Evolutionary conservation across 73 alveolate genomes (phyloP).

Genomic region (Paramecium caudatum): DNA sequence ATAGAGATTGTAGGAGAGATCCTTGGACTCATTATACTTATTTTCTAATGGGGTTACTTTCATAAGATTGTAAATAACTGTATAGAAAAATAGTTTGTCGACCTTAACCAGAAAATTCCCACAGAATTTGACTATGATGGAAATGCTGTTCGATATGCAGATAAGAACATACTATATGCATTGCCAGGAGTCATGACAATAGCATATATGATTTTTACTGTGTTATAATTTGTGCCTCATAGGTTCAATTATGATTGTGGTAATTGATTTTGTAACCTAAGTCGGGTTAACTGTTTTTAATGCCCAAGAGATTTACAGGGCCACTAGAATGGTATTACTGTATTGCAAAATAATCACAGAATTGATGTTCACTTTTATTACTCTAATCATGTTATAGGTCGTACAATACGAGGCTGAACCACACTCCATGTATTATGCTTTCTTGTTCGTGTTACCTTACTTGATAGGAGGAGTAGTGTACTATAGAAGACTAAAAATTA

Average conservation of each 20-base stretch:
- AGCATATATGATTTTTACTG: slow-evolving; percentile 26
- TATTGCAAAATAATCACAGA: slow-evolving; percentile 44
- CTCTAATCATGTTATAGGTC: slow-evolving; percentile 27
- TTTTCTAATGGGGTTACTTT: slow-evolving; percentile 57
- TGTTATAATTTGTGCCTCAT: slow-evolving; percentile 57
- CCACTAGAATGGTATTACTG: slow-evolving; percentile 21
- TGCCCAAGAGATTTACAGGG: slow-evolving; percentile 36
- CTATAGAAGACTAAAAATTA: slow-evolving; percentile 6
- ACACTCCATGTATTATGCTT: slow-evolving; percentile 41
- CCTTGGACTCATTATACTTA: neutral
- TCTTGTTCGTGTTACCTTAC: slow-evolving; percentile 47
- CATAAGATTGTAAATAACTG: neutral
- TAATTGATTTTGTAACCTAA: neutral
- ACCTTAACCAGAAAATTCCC: slow-evolving; percentile 9
- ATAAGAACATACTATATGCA: slow-evolving; percentile 53
- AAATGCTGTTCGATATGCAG: slow-evolving; percentile 9
- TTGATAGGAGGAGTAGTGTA: neutral
- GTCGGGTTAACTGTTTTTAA: slow-evolving; percentile 60
- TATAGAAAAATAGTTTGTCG: slow-evolving; percentile 6
- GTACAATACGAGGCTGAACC: neutral
- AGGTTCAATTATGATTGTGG: slow-evolving; percentile 55
- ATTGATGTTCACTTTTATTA: slow-evolving; percentile 41
- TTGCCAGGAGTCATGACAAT: slow-evolving; percentile 45
- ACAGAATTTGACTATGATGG: slow-evolving; percentile 65
- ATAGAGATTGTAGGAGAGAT: slow-evolving; percentile 35